Conservation (phyloP, 805 yeast genomes). For the Saccharomycopsis synnaedendra region DNA sequence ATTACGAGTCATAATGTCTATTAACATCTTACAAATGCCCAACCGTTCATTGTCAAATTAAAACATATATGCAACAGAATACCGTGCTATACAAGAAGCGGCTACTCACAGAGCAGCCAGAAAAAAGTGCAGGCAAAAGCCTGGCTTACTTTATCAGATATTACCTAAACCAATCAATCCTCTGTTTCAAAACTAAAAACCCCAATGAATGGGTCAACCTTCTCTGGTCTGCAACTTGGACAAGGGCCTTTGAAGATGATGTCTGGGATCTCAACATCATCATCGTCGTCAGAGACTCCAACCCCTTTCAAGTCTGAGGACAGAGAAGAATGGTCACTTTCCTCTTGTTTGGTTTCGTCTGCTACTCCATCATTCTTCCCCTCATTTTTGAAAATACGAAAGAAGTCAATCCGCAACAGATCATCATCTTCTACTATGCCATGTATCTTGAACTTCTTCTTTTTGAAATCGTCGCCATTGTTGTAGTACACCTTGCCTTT, state of each 20-base stretch:
- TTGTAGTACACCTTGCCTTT: conserved; percentile 39
- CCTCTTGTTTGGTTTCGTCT: background rate
- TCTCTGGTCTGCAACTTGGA: conserved; percentile 42
- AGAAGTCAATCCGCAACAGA: conserved; percentile 37
- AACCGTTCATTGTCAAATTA: too few species aligned
- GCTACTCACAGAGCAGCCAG: too few species aligned
- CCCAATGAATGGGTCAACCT: conserved; percentile 42
- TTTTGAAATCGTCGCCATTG: conserved; percentile 32
- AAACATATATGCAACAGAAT: too few species aligned
- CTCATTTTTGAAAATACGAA: conserved; percentile 28
- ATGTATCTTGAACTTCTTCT: conserved; percentile 37
- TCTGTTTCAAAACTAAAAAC: conserved; percentile 38
- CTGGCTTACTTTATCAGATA: too few species aligned
- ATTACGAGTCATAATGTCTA: too few species aligned
- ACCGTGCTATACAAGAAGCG: too few species aligned
- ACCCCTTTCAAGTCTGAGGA: conserved; percentile 2
- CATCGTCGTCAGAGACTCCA: conserved; percentile 23
- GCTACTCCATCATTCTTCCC: conserved; percentile 6
- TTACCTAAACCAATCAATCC: background rate
- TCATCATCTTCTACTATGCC: conserved; percentile 37
- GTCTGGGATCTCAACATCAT: conserved; percentile 33
- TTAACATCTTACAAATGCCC: too few species aligned
- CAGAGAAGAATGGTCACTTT: background rate
- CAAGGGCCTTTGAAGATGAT: conserved; percentile 39
- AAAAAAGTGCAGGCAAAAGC: too few species aligned